phyloP scores from a whole-genome alignment of 306 rosid genomes.

The Trichosanthes truncata region DNA sequence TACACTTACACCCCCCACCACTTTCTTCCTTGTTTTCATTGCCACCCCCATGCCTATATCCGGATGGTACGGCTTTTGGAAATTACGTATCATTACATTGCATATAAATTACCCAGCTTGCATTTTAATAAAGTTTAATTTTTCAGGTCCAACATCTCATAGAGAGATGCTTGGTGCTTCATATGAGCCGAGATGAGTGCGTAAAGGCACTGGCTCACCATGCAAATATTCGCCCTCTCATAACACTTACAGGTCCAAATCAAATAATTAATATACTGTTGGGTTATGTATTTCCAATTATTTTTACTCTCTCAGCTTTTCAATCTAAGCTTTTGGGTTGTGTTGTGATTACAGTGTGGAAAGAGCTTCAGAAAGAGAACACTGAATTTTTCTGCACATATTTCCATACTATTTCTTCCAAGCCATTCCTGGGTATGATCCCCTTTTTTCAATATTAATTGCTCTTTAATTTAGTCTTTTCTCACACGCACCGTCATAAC shows the following conservation, averaged over 20 bases:
- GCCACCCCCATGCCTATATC: conserved; percentile 71
- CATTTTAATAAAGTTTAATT: conserved; percentile 13
- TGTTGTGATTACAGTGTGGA: conserved; percentile 60
- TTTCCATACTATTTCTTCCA: conserved; percentile 37
- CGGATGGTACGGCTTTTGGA: conserved; percentile 41
- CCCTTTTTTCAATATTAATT: neutral
- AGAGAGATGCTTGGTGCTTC: conserved; percentile 80
- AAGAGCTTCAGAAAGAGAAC: conserved; percentile 86
- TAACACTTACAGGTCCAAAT: conserved; percentile 64
- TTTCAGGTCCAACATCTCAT: conserved; percentile 85
- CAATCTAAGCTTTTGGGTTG: neutral
- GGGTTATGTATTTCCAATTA: neutral
- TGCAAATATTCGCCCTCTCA: conserved; percentile 71
- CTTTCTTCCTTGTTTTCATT: conserved; percentile 59
- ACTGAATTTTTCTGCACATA: conserved; percentile 67
- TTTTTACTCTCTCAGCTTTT: neutral
- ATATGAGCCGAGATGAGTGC: conserved; percentile 74
- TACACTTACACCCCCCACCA: conserved; percentile 30
- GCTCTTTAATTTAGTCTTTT: no score
- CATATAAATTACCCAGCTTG: neutral
- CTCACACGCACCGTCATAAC: no score
- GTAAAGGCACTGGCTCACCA: conserved; percentile 50
- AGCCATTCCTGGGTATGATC: conserved; percentile 39
- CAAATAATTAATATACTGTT: neutral
- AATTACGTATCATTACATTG: neutral